Evolutionary conservation across 2,329 filamentous ascomycete species (phyloP).

Genomic region (Fusarium brachygibbosum): DNA sequence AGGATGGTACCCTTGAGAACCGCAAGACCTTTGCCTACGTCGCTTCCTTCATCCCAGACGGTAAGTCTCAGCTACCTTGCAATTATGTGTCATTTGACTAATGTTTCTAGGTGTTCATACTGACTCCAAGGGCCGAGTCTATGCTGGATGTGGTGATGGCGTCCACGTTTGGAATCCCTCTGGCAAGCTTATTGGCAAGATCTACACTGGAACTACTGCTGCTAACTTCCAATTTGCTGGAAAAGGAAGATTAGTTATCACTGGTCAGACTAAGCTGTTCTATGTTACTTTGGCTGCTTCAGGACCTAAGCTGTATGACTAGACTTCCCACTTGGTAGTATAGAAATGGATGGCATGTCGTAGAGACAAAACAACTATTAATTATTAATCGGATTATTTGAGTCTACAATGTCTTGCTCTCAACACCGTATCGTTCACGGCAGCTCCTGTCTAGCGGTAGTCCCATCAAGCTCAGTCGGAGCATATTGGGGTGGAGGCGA

Average conservation of each 20-base stretch:
- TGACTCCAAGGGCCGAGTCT: constrained; percentile 69
- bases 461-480: background rate
- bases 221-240: constrained; percentile 63
- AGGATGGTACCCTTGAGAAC: constrained; percentile 62
- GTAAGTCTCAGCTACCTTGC: constrained; percentile 53
- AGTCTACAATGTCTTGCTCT: background rate
- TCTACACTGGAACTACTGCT: constrained; percentile 61
- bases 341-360: accelerated
- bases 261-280: constrained; percentile 53
- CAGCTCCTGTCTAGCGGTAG: background rate
- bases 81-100: accelerated
- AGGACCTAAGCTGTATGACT: constrained; percentile 18
- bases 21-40: constrained; percentile 69
- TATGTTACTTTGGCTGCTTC: constrained; percentile 44
- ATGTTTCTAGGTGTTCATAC: constrained; percentile 63
- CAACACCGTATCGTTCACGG: background rate
- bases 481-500: background rate
- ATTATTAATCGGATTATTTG: background rate
- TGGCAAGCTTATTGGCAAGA: constrained; percentile 67
- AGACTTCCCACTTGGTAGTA: accelerated
- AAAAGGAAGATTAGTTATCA: constrained; percentile 53
- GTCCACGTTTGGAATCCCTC: constrained; percentile 63
- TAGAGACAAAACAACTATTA: background rate
- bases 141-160: constrained; percentile 63
- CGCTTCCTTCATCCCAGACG: constrained; percentile 69